Base-by-base conservation (phyloP, 306 rosid species). In the Castanopsis chinensis region DNA sequence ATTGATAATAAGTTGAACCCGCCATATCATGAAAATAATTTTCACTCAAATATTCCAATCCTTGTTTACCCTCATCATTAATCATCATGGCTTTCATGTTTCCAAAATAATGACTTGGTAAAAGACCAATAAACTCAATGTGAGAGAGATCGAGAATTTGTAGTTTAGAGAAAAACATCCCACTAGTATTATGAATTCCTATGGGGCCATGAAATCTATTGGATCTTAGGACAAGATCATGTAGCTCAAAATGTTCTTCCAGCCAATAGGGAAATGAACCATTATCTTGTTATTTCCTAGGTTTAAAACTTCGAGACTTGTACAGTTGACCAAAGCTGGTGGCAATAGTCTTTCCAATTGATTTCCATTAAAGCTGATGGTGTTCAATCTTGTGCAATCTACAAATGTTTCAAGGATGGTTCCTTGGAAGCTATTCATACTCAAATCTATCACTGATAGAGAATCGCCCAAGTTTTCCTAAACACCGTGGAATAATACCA, bases 191-290 rank as follows among this genome's bases (percentile, higher is more conserved):
- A 4, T 72, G 57, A 64, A 30, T 41, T 1, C 25, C n/a, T 52
- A 89, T 74, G 30, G 12, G 11, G 37, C 92, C 92, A 55, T 75
- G 19, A 21, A 89, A 75, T 35, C 23, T 82, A 14, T 87, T 87
- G 23, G 84, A 74, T 6, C 85, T 20, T 49, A 89, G 74, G 23
- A 70, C 28, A 17, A 89, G 88, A 61, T 81, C 82, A 14, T 68
- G 84, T 5, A 85, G 79, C 27, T 65, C 14, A 1, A 30, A 69
- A 1, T 83, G 78, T 30, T 56, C 30, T 67, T 71, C 82, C 61
- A 89, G 59, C 87, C 89, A 85, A 41, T 12, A 5, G 2, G 82
- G 90, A 79, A 85, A 84, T 18, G 57, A 18, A 9, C 74, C 89
- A 1, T 71, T 25, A 89, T 52, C 19, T 32, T 35, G 69, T 86